Percentiles rank a stretch among this genome's conserved stretches.
phyloP scores from a whole-genome alignment of 345 rosid genomes.

The Chamaenerion angustifolium region DNA sequence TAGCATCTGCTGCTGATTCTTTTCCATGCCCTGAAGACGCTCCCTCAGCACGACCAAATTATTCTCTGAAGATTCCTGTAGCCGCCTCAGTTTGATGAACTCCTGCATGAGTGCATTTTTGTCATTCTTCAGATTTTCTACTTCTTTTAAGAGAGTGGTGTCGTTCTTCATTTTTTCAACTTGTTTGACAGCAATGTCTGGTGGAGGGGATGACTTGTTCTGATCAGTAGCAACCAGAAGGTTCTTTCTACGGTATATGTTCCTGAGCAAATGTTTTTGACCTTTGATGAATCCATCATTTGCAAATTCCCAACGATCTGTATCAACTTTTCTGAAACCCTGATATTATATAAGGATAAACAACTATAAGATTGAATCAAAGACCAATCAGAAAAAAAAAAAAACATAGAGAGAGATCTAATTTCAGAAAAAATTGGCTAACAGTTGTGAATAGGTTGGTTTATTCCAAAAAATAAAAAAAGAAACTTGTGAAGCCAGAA shows the following conservation, averaged over 20 bases:
- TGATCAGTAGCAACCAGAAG: constrained; percentile 32
- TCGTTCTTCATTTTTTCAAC: constrained; percentile 17
- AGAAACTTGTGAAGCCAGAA: too few species aligned
- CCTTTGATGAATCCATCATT: constrained; percentile 71
- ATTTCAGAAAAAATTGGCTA: not conserved
- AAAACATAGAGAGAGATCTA: not conserved
- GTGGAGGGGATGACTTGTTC: constrained; percentile 20
- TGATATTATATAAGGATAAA: constrained; percentile 16
- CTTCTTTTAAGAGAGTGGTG: constrained; percentile 46
- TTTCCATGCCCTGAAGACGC: constrained; percentile 78
- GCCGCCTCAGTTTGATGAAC: constrained; percentile 52
- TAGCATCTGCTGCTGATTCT: constrained; percentile 86
- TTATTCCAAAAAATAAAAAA: too few species aligned
- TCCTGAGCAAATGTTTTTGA: constrained; percentile 58
- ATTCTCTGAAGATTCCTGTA: constrained; percentile 55
- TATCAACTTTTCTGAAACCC: constrained; percentile 84
- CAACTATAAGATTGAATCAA: not conserved
- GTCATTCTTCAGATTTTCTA: constrained; percentile 65
- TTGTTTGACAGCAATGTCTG: constrained; percentile 16
- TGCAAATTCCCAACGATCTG: constrained; percentile 83
- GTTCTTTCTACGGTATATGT: constrained; percentile 55
- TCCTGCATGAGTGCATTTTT: constrained; percentile 55
- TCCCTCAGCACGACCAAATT: constrained; percentile 54
- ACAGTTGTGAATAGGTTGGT: too few species aligned
- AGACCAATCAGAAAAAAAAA: not conserved